Evolutionary conservation across 495 filamentous ascomycete species (phyloP).

Genomic region (Barbatosphaeria neglecta): DNA sequence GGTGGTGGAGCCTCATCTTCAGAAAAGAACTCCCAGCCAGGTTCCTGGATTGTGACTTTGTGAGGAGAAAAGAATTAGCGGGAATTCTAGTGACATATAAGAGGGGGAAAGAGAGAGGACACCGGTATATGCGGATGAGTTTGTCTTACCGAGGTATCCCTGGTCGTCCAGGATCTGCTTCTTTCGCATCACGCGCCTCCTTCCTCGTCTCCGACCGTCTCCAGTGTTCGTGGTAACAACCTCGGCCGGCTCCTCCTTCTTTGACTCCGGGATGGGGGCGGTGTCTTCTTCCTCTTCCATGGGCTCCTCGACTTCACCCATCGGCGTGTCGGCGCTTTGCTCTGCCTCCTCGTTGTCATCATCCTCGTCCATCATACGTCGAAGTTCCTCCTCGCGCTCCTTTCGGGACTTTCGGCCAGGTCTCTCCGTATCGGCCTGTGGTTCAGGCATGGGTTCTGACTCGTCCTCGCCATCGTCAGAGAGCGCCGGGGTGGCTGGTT

Average conservation of each 20-base stretch:
- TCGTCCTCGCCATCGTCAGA: slow-evolving; percentile 66
- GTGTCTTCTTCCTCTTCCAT: slow-evolving; percentile 16
- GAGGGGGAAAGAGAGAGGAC: not conserved
- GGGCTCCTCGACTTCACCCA: slow-evolving; percentile 10
- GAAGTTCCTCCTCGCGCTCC: slow-evolving; percentile 61
- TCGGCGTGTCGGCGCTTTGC: slow-evolving; percentile 9
- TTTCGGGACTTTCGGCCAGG: slow-evolving; percentile 46
- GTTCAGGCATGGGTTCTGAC: slow-evolving; percentile 35
- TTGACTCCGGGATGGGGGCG: slow-evolving; percentile 8
- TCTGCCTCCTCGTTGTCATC: slow-evolving; percentile 28
- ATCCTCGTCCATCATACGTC: slow-evolving; percentile 81
- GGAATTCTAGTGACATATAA: slow-evolving; percentile 8
- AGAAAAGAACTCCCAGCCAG: slow-evolving; percentile 89
- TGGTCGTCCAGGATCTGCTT: slow-evolving; percentile 84
- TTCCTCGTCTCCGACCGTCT: slow-evolving; percentile 64
- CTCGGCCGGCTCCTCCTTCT: slow-evolving; percentile 38
- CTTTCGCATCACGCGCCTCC: slow-evolving; percentile 79
- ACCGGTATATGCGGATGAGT: too few species aligned
- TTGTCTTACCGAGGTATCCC: slow-evolving; percentile 71
- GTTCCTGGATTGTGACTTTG: slow-evolving; percentile 81
- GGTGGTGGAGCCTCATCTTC: slow-evolving; percentile 62
- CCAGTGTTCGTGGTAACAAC: slow-evolving; percentile 37
- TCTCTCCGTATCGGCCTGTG: slow-evolving; percentile 19
- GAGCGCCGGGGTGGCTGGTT: slow-evolving; percentile 37
- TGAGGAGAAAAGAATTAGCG: not conserved